Conservation (phyloP, 2,329 filamentous ascomycete species). For the Calonectria honghensis region DNA sequence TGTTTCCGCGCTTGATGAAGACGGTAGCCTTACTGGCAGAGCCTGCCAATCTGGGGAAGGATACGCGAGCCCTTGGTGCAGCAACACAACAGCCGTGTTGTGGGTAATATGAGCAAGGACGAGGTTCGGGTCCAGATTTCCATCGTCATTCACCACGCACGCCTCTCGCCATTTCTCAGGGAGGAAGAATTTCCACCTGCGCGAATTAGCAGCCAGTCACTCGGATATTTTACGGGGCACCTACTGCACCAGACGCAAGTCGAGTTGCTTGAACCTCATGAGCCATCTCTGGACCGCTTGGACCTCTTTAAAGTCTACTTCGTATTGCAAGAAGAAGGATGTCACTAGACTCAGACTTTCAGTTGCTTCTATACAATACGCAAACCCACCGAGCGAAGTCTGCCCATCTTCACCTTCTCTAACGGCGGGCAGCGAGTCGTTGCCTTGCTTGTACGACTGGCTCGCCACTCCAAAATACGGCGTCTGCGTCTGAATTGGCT, state of each 20-base stretch:
- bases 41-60: slow-evolving; percentile 46
- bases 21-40: slow-evolving; percentile 41
- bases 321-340: slow-evolving; percentile 65
- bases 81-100: slow-evolving; percentile 51
- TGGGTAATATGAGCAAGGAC: slow-evolving; percentile 53
- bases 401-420: slow-evolving; percentile 43
- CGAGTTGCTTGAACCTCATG: slow-evolving; percentile 66
- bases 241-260: slow-evolving; percentile 64
- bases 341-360: slow-evolving; percentile 65
- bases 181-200: slow-evolving; percentile 67
- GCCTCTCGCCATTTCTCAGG: slow-evolving; percentile 64
- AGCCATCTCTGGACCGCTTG: slow-evolving; percentile 64
- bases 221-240: slow-evolving; percentile 20
- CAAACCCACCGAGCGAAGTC: slow-evolving; percentile 62
- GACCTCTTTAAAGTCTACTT: slow-evolving; percentile 60
- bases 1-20: slow-evolving; percentile 44
- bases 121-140: slow-evolving; percentile 66
- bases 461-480: slow-evolving; percentile 65
- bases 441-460: slow-evolving; percentile 49
- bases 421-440: slow-evolving; percentile 40
- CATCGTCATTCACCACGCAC: slow-evolving; percentile 61
- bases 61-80: slow-evolving; percentile 52
- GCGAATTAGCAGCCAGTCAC: background rate
- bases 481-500: slow-evolving; percentile 60
- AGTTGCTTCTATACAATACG: slow-evolving; percentile 67